Conservation (phyloP, 2,329 filamentous ascomycete genomes). For the Myotisia sp. region DNA sequence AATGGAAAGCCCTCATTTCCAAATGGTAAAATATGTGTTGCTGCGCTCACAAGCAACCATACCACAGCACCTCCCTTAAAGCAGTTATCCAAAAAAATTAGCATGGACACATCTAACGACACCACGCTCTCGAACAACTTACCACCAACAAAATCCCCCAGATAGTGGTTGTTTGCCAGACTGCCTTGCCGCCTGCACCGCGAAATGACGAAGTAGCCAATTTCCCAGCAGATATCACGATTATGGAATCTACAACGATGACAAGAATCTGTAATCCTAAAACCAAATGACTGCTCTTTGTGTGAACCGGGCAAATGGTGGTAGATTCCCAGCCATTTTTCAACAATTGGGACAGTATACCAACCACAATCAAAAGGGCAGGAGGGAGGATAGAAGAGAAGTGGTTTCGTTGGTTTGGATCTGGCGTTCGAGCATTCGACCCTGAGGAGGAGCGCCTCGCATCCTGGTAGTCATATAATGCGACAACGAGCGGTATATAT, state of each 20-base stretch:
- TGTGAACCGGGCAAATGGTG: constrained; percentile 35
- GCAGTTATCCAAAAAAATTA: background rate
- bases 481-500: constrained; percentile 28
- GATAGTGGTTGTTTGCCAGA: constrained; percentile 7
- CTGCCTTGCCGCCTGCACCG: constrained; percentile 1
- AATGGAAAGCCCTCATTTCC: constrained; percentile 4
- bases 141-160: constrained; percentile 11
- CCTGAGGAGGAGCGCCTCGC: constrained; percentile 16
- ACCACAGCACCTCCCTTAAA: constrained; percentile 6
- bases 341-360: constrained; percentile 24
- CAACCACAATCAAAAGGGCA: constrained; percentile 25
- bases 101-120: background rate
- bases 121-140: background rate
- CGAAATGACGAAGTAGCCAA: constrained; percentile 9
- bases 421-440: constrained; percentile 11
- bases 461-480: constrained; percentile 29
- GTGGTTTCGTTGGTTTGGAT: constrained; percentile 10
- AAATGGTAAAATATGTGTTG: constrained; percentile 5
- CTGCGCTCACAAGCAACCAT: constrained; percentile 4
- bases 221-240: constrained; percentile 23
- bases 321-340: constrained; percentile 29
- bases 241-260: constrained; percentile 28
- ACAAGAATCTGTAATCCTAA: constrained; percentile 26
- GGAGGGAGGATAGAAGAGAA: constrained; percentile 28
- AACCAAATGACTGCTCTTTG: constrained; percentile 21